phyloP scores from a whole-genome alignment of 169 alveolate genomes.

The Pseudocohnilembus persalinus region DNA sequence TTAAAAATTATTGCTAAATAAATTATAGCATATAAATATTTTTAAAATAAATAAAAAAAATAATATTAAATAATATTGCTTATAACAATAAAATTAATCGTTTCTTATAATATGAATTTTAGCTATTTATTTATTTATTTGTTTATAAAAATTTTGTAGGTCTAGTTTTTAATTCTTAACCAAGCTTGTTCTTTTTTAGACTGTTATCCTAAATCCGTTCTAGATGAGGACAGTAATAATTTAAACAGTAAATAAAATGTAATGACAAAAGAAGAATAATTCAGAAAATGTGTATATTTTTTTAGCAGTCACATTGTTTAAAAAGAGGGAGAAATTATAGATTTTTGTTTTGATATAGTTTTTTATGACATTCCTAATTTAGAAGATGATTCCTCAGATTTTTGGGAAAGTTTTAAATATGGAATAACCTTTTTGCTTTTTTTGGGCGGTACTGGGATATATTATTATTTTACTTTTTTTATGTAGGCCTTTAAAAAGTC shows the following conservation, averaged over 20 bases:
- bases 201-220: neutral
- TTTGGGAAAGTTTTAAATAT: neutral
- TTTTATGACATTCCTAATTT: neutral
- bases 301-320: neutral
- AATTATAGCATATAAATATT: too few relatives aligned
- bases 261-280: neutral
- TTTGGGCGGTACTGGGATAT: neutral
- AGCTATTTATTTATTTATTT: too few relatives aligned
- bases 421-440: neutral
- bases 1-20: too few relatives aligned
- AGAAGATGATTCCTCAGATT: neutral
- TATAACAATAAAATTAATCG: too few relatives aligned
- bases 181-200: neutral
- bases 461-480: neutral
- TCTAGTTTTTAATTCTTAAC: neutral
- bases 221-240: neutral
- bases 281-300: neutral
- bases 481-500: too few relatives aligned
- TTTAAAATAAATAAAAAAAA: too few relatives aligned
- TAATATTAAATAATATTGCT: too few relatives aligned
- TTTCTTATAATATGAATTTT: too few relatives aligned
- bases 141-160: neutral
- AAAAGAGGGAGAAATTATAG: neutral
- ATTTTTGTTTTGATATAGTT: neutral
- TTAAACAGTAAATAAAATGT: too few relatives aligned